Evolutionary conservation across 768 basidiomycete species (phyloP), one percentile per base, ranked within the genome.

Genomic region (Amyloporia xantha): DNA sequence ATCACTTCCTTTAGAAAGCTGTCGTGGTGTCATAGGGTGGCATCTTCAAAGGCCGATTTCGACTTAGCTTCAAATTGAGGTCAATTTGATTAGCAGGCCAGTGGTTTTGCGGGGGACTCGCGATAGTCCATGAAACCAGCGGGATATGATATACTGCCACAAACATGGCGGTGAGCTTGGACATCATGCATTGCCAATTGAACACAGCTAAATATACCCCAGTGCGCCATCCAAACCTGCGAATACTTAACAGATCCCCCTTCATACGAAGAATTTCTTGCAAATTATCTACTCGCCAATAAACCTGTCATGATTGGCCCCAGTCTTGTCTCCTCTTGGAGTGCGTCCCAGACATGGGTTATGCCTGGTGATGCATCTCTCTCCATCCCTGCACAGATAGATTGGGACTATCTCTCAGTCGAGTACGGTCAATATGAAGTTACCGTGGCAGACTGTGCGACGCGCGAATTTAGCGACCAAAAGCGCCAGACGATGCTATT

Each of bases 361-460:
- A 12, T 12, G 25, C 15, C 30, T 6, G 5, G 15, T 13, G 30
- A 40, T 15, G 30, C 30, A 7, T 33, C 30, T 15, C 30, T 7
- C 30, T 7, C 30, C 30, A 15, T 7, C 30, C 30, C 30, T 7
- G 13, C 15, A 9, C 25, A 39, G 13, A 59, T 62, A 2, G 30
- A 62, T 37, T 64, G 61, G 62, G 33, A 38, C 0, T 50, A 51
- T 28, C 53, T 64, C 15, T 20, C 41, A 4, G 23, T 38, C 1
- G 38, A 39, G 11, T 64, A 60, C 38, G 62, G 62, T 5, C 15
- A 48, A 1, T 36, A 42, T n/a, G 47, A 52, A 13, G 57, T 64
- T 35, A 54, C 52, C 3, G 61, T 59, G 12, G 57, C 62, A 2
- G 54, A 64, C 48, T 64, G 62, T 41, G 41, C 51, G 17, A 58